phyloP scores from a whole-genome alignment of 306 rosid species.

The Astragalus glycyphyllos region DNA sequence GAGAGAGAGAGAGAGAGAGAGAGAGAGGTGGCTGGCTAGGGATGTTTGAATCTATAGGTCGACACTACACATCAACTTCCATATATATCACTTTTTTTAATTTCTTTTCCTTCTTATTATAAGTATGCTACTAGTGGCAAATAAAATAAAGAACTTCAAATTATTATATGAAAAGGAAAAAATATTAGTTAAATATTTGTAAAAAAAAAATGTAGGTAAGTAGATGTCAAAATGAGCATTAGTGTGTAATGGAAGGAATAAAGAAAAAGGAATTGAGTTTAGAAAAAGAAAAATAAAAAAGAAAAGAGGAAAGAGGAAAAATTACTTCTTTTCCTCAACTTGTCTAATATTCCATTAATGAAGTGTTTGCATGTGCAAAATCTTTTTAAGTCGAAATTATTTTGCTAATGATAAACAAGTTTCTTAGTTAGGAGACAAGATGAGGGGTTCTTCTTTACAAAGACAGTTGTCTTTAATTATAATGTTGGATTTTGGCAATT shows the following conservation, averaged over 20 bases:
- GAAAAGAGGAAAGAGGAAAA: background rate
- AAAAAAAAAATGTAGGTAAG: conserved; percentile 17
- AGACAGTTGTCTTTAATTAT: conserved; percentile 70
- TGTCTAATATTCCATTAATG: conserved; percentile 45
- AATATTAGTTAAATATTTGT: conserved; percentile 26
- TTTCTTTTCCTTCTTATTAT: conserved; percentile 12
- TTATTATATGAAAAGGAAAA: conserved; percentile 38
- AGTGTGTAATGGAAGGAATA: conserved; percentile 41
- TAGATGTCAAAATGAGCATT: conserved; percentile 39
- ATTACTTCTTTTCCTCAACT: conserved; percentile 47
- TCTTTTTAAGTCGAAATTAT: conserved; percentile 40
- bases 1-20: conserved; percentile 1
- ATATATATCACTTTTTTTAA: conserved; percentile 45
- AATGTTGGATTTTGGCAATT: conserved; percentile 43
- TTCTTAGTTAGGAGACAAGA: conserved; percentile 66
- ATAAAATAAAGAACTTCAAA: conserved; percentile 32
- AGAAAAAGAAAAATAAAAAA: conserved; percentile 34
- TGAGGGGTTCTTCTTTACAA: conserved; percentile 52
- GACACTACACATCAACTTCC: conserved; percentile 45
- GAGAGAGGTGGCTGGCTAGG: conserved; percentile 2
- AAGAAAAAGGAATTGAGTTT: conserved; percentile 18
- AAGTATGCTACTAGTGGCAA: conserved; percentile 25
- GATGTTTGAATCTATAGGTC: conserved; percentile 53
- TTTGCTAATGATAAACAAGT: conserved; percentile 46
- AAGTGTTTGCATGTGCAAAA: conserved; percentile 50